Conservation (phyloP, 1,284 basidiomycete genomes). For the Pseudozyma tsukubaensis region DNA sequence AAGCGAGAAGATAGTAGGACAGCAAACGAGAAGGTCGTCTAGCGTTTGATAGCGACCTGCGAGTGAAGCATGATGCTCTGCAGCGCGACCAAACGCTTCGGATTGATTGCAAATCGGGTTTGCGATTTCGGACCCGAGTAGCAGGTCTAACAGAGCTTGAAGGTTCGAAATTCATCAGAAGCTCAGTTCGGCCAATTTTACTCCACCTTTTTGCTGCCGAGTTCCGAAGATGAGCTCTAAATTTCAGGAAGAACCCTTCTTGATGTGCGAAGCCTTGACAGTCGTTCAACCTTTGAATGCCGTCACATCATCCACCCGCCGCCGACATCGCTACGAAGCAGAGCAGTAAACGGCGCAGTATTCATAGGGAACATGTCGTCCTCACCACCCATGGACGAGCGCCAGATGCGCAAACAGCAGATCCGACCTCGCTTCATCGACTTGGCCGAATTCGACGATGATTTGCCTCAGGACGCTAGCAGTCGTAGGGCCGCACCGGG, state of each 20-base stretch:
- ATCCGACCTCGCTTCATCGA: conserved; percentile 57
- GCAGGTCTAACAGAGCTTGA: conserved; percentile 13
- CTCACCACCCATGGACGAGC: conserved; percentile 22
- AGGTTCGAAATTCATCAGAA: neutral
- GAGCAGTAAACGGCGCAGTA: no score
- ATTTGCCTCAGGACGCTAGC: conserved; percentile 9
- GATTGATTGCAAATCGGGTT: conserved; percentile 20
- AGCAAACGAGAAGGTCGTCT: neutral
- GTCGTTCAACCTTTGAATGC: no score
- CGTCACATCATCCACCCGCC: no score
- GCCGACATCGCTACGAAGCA: no score
- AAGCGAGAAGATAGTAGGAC: neutral
- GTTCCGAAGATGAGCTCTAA: conserved; percentile 21
- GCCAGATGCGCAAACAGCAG: conserved; percentile 47
- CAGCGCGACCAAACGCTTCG: conserved; percentile 22
- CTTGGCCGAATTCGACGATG: conserved; percentile 51
- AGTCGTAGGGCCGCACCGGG: conserved; percentile 29
- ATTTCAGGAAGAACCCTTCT: conserved; percentile 10
- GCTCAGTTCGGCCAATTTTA: neutral
- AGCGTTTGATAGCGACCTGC: neutral
- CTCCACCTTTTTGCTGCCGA: conserved; percentile 21
- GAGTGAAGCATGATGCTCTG: neutral
- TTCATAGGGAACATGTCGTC: no score
- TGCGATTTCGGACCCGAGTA: conserved; percentile 26
- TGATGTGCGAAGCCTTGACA: no score